phyloP scores from a whole-genome alignment of 2,329 filamentous ascomycete species.

The Teratosphaeria viscida region DNA sequence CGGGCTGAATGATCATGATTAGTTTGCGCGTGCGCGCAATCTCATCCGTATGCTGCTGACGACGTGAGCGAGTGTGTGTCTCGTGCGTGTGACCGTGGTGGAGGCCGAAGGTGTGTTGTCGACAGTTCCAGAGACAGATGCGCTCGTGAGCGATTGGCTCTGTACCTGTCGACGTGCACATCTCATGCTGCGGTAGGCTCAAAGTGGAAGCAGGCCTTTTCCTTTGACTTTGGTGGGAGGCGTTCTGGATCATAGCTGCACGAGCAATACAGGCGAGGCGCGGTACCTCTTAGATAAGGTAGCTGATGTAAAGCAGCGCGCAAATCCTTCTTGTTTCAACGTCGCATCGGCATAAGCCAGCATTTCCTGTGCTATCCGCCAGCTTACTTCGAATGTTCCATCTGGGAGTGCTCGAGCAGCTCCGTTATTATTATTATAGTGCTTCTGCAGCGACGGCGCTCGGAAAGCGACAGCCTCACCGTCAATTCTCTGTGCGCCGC shows the following conservation, averaged over 20 bases:
- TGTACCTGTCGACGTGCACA: not conserved
- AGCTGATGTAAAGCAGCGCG: not conserved
- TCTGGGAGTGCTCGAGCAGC: not conserved
- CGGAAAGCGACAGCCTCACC: not conserved
- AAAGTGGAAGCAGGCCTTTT: not conserved
- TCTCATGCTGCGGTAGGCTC: not conserved
- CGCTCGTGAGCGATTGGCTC: not conserved
- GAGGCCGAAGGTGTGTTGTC: not conserved
- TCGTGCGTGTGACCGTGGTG: not conserved
- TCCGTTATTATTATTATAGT: not conserved
- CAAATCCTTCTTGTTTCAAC: not conserved
- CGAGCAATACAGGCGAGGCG: not conserved
- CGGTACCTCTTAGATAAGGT: not conserved
- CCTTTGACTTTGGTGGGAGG: not conserved
- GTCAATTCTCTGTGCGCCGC: not conserved
- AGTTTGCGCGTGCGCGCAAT: not conserved
- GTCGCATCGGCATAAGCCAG: not conserved
- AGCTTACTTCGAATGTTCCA: not conserved
- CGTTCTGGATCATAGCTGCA: not conserved
- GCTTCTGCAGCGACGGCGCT: not conserved
- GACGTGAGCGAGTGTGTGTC: not conserved
- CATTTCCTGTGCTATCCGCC: not conserved
- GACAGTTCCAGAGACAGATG: not conserved
- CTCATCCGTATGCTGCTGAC: not conserved
- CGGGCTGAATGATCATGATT: not conserved